These are phyloP conservation scores for Coemansia sp. DNA, from an alignment of 192 early-diverging fungal species.

Conservation along the genomic window DNA sequence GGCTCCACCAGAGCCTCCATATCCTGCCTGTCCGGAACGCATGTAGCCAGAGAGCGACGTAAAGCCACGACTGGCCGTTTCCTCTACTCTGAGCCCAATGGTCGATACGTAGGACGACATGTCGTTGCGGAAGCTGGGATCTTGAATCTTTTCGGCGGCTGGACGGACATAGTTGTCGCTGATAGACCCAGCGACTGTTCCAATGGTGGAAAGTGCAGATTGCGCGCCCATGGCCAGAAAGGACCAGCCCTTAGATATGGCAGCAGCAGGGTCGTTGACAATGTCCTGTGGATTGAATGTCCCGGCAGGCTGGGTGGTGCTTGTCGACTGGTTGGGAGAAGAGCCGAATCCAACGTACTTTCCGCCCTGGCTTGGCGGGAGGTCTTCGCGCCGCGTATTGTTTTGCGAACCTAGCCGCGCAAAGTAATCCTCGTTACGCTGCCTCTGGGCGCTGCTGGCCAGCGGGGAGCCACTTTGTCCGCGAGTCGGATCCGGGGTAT, in stretches of 20 bases:
- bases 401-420: slow-evolving; percentile 62
- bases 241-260: slow-evolving; percentile 67
- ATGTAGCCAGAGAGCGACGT: too few relatives aligned
- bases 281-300: slow-evolving; percentile 55
- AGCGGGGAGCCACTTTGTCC: slow-evolving; percentile 5
- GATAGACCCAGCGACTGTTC: slow-evolving; percentile 41
- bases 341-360: slow-evolving; percentile 76
- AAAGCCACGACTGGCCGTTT: too few relatives aligned
- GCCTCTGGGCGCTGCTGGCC: slow-evolving; percentile 51
- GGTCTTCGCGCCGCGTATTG: slow-evolving; percentile 53
- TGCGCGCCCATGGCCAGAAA: slow-evolving; percentile 60
- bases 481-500: slow-evolving; percentile 30
- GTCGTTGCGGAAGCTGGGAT: too few relatives aligned
- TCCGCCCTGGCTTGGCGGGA: slow-evolving; percentile 76
- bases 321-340: neutral
- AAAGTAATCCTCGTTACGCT: slow-evolving; percentile 79
- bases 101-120: too few relatives aligned
- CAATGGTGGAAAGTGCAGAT: slow-evolving; percentile 37
- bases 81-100: too few relatives aligned
- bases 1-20: too few relatives aligned
- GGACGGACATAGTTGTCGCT: too few relatives aligned
- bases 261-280: slow-evolving; percentile 66
- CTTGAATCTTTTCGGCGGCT: too few relatives aligned
- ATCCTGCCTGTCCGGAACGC: too few relatives aligned
- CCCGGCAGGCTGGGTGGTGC: slow-evolving; percentile 8